Evolutionary conservation across 768 basidiomycete species (phyloP).

Genomic region (Termitomyces sp.): DNA sequence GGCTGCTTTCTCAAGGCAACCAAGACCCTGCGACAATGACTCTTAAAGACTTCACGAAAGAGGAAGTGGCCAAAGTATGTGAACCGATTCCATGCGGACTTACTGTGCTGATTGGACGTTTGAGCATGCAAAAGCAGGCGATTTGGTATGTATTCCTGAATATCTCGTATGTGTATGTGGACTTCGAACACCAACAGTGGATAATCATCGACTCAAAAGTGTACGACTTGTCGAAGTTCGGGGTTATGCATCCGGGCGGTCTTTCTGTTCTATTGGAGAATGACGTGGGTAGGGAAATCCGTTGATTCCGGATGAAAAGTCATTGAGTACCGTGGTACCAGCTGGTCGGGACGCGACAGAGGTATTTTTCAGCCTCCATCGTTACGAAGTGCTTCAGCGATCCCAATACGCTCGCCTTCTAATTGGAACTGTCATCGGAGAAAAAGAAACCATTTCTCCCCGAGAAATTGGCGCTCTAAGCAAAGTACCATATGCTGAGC

Average conservation of each 20-base stretch:
- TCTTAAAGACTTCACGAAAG: constrained; percentile 11
- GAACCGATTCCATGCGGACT: background rate
- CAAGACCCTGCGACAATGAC: constrained; percentile 5
- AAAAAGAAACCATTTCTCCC: constrained; percentile 42
- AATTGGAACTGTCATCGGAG: constrained; percentile 56
- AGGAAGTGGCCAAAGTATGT: constrained; percentile 15
- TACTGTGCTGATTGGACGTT: background rate
- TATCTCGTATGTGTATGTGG: background rate
- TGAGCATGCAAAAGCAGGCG: constrained; percentile 12
- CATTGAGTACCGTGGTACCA: constrained; percentile 13
- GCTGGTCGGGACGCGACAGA: constrained; percentile 74
- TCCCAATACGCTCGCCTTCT: constrained; percentile 60
- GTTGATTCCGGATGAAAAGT: background rate
- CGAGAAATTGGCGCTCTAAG: constrained; percentile 48
- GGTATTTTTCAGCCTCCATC: constrained; percentile 69
- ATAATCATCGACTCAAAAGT: constrained; percentile 33
- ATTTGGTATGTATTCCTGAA: constrained; percentile 8
- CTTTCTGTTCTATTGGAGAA: constrained; percentile 55
- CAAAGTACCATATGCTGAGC: constrained; percentile 73
- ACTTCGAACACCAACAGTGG: constrained; percentile 6
- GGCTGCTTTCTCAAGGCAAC: background rate
- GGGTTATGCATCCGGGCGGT: constrained; percentile 71
- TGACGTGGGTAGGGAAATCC: constrained; percentile 48
- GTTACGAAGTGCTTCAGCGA: constrained; percentile 60
- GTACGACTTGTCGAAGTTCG: constrained; percentile 69